Conservation (phyloP, 2,329 filamentous ascomycete genomes). For the Fragosphaeria purpurea region DNA sequence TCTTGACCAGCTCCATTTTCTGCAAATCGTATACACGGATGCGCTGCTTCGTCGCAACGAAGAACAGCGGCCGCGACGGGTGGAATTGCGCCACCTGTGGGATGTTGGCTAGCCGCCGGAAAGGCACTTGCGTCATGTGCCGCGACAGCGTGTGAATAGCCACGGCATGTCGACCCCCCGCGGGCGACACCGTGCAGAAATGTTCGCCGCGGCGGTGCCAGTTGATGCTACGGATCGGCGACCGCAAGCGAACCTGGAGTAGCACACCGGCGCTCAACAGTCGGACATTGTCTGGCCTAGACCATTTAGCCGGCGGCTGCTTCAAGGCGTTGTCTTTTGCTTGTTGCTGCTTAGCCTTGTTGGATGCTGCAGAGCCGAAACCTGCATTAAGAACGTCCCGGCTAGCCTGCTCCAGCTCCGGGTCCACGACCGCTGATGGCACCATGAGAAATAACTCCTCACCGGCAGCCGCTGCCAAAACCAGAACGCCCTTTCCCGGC, state of each 20-base stretch:
- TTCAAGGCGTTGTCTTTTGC: constrained; percentile 50
- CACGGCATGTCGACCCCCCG: constrained; percentile 67
- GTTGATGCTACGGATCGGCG: constrained; percentile 74
- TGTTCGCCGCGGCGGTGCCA: constrained; percentile 96
- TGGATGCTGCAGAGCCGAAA: constrained; percentile 82
- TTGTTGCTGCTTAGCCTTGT: constrained; percentile 42
- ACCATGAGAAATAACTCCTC: constrained; percentile 81
- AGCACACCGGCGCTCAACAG: constrained; percentile 72
- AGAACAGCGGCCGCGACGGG: constrained; percentile 83
- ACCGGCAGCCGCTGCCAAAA: constrained; percentile 74
- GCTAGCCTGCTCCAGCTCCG: constrained; percentile 63
- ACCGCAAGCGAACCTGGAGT: constrained; percentile 68
- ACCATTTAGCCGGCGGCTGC: constrained; percentile 71
- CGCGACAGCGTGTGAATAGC: constrained; percentile 92
- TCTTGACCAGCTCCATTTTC: constrained; percentile 83
- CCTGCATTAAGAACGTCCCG: constrained; percentile 72
- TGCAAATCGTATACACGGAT: constrained; percentile 92
- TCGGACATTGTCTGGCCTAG: constrained; percentile 60
- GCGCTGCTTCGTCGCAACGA: constrained; percentile 87
- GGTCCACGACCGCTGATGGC: constrained; percentile 55
- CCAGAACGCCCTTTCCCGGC: constrained; percentile 67
- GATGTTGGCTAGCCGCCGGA: constrained; percentile 64
- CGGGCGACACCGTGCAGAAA: constrained; percentile 81
- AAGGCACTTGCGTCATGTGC: constrained; percentile 89
- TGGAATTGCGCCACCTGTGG: constrained; percentile 91